Conservation (phyloP, 2,329 filamentous ascomycete genomes). For the Pseudopithomyces chartarum region DNA sequence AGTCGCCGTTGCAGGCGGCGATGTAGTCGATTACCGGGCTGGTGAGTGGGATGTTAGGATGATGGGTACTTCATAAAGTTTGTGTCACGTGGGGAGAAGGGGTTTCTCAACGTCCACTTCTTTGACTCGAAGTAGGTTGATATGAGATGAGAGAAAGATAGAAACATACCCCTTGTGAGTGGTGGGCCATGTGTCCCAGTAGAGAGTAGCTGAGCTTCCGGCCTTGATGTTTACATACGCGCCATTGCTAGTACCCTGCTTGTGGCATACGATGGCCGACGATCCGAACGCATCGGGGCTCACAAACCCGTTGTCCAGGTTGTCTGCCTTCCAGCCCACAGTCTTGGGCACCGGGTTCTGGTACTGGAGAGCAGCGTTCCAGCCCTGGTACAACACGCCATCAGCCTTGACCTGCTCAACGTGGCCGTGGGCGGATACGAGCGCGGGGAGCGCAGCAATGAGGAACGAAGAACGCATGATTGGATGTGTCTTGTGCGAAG, state of each 20-base stretch:
- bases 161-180: slow-evolving; percentile 25
- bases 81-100: too few species aligned
- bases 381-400: slow-evolving; percentile 35
- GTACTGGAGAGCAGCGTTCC: slow-evolving; percentile 37
- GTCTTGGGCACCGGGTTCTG: slow-evolving; percentile 35
- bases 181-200: slow-evolving; percentile 38
- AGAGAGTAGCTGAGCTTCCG: slow-evolving; percentile 38
- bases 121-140: not conserved
- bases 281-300: slow-evolving; percentile 29
- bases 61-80: not conserved
- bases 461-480: slow-evolving; percentile 21
- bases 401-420: slow-evolving; percentile 35
- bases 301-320: slow-evolving; percentile 45
- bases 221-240: slow-evolving; percentile 39
- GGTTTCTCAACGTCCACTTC: too few species aligned
- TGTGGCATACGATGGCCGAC: slow-evolving; percentile 44
- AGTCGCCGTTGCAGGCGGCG: slow-evolving; percentile 35
- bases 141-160: not conserved
- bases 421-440: slow-evolving; percentile 38
- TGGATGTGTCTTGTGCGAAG: not conserved
- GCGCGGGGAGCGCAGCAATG: slow-evolving; percentile 21
- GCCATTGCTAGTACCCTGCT: slow-evolving; percentile 35
- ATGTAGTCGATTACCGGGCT: slow-evolving; percentile 46
- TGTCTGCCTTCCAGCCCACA: slow-evolving; percentile 41
- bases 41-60: not conserved